These are phyloP conservation scores for Chaetomium globosum DNA, from an alignment of 2,329 filamentous ascomycete genomes.

Conservation along the genomic window DNA sequence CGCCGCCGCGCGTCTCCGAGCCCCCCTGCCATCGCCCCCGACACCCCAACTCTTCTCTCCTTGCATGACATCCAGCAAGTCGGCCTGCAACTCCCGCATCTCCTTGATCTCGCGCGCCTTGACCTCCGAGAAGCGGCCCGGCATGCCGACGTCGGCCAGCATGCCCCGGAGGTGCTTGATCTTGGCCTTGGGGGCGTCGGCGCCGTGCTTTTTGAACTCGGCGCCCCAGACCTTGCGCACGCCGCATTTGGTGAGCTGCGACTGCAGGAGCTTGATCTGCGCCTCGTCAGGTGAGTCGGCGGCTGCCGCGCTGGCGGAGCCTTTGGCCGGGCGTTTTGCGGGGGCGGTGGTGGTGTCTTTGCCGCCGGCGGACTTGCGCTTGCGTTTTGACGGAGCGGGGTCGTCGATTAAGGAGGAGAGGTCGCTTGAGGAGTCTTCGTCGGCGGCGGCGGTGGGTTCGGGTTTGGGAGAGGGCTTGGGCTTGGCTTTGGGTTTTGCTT, in stretches of 20 bases:
- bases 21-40: conserved; percentile 42
- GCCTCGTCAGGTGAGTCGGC: conserved; percentile 62
- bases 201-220: conserved; percentile 74
- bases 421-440: conserved; percentile 32
- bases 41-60: conserved; percentile 78
- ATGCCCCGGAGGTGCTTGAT: conserved; percentile 77
- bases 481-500: conserved; percentile 11
- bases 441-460: conserved; percentile 1
- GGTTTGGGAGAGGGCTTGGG: conserved; percentile 35
- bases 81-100: conserved; percentile 76
- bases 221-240: conserved; percentile 89
- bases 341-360: conserved; percentile 40
- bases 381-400: conserved; percentile 44
- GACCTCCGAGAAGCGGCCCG: conserved; percentile 80
- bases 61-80: conserved; percentile 81
- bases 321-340: conserved; percentile 39
- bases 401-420: conserved; percentile 36
- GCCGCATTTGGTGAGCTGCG: conserved; percentile 85
- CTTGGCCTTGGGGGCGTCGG: conserved; percentile 71
- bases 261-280: conserved; percentile 86
- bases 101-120: conserved; percentile 88
- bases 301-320: conserved; percentile 39
- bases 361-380: conserved; percentile 53
- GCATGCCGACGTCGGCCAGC: conserved; percentile 83
- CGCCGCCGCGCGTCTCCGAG: conserved; percentile 49